Percentiles rank a stretch among this genome's conserved stretches.
Conservation (phyloP, 352 stramenopile species). For the Salisapilia sapeloensis region DNA sequence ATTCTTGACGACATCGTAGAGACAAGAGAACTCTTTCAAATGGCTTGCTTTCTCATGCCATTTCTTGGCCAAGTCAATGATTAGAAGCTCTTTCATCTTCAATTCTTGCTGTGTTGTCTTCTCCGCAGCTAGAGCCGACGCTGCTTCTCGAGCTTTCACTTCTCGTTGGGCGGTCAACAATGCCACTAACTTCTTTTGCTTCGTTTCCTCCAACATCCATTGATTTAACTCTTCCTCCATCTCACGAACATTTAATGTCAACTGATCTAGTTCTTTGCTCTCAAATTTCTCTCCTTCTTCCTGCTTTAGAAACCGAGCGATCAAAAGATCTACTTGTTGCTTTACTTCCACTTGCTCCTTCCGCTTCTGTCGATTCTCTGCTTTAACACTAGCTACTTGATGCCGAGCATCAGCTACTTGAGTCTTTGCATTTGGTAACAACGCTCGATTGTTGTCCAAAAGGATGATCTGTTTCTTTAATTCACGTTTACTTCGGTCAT, state of each 20-base stretch:
- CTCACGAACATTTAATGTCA: slow-evolving; percentile 38
- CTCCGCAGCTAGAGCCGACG: slow-evolving; percentile 54
- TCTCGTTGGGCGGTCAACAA: slow-evolving; percentile 83
- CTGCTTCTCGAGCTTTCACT: slow-evolving; percentile 79
- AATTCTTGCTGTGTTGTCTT: slow-evolving; percentile 79
- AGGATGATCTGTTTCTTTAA: slow-evolving; percentile 80
- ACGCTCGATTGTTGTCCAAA: slow-evolving; percentile 44
- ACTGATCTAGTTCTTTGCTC: slow-evolving; percentile 31
- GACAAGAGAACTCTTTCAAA: slow-evolving; percentile 83
- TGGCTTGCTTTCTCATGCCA: slow-evolving; percentile 88
- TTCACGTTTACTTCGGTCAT: slow-evolving; percentile 71
- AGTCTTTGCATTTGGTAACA: slow-evolving; percentile 66
- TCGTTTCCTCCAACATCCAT: slow-evolving; percentile 78
- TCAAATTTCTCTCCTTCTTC: slow-evolving; percentile 71
- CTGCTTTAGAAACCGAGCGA: slow-evolving; percentile 77
- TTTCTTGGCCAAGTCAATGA: slow-evolving; percentile 88
- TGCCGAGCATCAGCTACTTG: slow-evolving; percentile 71
- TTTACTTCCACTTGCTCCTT: slow-evolving; percentile 66
- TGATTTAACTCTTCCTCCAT: slow-evolving; percentile 74
- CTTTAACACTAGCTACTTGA: slow-evolving; percentile 26
- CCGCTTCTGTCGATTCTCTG: slow-evolving; percentile 54
- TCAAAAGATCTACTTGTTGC: slow-evolving; percentile 83
- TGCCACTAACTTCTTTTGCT: slow-evolving; percentile 77
- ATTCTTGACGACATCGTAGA: slow-evolving; percentile 93
- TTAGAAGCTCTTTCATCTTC: slow-evolving; percentile 87